Conservation (phyloP, 257 asterid genomes). For the Rauvolfia tetraphylla region DNA sequence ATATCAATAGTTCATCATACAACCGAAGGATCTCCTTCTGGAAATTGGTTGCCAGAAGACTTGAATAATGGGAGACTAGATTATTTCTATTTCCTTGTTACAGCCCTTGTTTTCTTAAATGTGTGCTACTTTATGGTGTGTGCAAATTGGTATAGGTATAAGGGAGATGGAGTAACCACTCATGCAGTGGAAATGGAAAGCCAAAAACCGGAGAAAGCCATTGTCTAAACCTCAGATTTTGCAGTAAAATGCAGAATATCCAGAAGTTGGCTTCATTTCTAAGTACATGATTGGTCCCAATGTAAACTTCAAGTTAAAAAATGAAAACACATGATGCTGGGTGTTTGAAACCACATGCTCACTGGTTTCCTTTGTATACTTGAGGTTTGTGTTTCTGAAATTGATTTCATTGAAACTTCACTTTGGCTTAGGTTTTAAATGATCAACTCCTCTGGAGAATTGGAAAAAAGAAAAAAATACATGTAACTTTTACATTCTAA, state of each 20-base stretch:
- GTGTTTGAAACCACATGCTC: too few species aligned
- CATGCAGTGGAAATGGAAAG: constrained; percentile 38
- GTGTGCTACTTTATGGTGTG: constrained; percentile 48
- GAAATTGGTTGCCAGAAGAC: constrained; percentile 82
- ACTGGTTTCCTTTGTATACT: too few species aligned
- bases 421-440: too few species aligned
- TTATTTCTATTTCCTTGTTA: constrained; percentile 53
- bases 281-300: too few species aligned
- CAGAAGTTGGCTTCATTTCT: neutral
- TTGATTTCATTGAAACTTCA: too few species aligned
- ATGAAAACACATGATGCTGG: too few species aligned
- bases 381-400: too few species aligned
- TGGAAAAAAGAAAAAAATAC: too few species aligned
- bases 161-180: constrained; percentile 37
- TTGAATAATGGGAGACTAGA: constrained; percentile 71
- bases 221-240: constrained; percentile 24
- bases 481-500: too few species aligned
- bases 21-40: constrained; percentile 32
- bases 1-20: constrained; percentile 39
- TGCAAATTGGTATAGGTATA: constrained; percentile 70
- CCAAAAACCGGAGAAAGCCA: constrained; percentile 27
- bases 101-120: constrained; percentile 42
- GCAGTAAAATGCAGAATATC: neutral
- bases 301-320: neutral
- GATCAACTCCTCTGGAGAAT: too few species aligned